Conservation (phyloP, 2,329 filamentous ascomycete species). For the Neofusicoccum laricinum region DNA sequence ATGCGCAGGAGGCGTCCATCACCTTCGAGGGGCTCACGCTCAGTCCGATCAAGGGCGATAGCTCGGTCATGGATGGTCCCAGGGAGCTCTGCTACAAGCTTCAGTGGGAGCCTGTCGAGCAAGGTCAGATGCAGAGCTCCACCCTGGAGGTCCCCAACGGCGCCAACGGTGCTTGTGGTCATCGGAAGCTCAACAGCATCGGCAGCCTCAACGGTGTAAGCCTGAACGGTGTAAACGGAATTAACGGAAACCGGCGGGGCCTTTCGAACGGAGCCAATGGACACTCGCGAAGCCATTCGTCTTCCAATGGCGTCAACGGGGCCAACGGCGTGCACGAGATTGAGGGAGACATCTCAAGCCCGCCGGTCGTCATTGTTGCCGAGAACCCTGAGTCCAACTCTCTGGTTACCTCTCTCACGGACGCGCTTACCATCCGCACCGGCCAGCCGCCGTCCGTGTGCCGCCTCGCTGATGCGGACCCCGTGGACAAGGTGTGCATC, state of each 20-base stretch:
- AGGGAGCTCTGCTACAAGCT: constrained; percentile 11
- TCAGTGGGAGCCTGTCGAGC: constrained; percentile 4
- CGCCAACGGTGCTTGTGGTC: not conserved
- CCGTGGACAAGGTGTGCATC: not conserved
- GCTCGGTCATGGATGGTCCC: not conserved
- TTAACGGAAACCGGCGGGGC: no score
- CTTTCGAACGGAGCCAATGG: no score
- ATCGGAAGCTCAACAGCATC: not conserved
- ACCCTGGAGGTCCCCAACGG: not conserved
- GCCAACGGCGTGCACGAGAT: not conserved
- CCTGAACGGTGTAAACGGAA: not conserved
- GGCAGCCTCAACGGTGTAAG: not conserved
- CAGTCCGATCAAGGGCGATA: constrained; percentile 3
- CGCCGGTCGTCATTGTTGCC: not conserved
- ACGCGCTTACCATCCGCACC: constrained; percentile 3
- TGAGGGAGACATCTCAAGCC: not conserved
- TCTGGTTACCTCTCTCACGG: not conserved
- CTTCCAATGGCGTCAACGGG: not conserved
- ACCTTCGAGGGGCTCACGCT: not conserved
- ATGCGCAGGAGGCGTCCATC: not conserved
- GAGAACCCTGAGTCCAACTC: not conserved
- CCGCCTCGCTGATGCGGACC: not conserved
- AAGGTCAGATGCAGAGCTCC: not conserved
- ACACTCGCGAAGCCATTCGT: no score
- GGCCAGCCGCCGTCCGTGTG: not conserved